Evolutionary conservation across 2,329 filamentous ascomycete species (phyloP).

Genomic region (Dendrostoma leiphaemia): DNA sequence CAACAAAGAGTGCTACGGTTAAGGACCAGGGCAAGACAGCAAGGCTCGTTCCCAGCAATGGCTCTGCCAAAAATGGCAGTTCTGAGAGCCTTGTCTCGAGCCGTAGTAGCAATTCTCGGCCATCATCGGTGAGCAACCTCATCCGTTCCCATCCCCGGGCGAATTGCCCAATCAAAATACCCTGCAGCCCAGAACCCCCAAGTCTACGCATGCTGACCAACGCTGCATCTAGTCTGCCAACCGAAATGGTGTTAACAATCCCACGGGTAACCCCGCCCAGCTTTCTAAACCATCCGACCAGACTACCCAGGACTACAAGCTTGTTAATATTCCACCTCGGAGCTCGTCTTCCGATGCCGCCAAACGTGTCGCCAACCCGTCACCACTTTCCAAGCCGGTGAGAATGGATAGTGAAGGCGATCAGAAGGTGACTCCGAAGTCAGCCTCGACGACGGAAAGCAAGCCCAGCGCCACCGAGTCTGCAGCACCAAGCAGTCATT

Average conservation of each 20-base stretch:
- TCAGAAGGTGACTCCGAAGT: constrained; percentile 35
- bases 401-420: constrained; percentile 57
- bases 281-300: constrained; percentile 43
- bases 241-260: constrained; percentile 51
- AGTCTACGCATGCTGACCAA: constrained; percentile 44
- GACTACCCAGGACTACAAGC: constrained; percentile 49
- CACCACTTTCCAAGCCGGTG: constrained; percentile 71
- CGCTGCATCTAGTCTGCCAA: constrained; percentile 54
- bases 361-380: constrained; percentile 66
- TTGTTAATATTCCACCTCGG: constrained; percentile 59
- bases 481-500: constrained; percentile 30
- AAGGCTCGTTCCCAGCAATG: constrained; percentile 32
- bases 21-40: constrained; percentile 37
- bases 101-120: constrained; percentile 58
- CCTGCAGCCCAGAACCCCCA: not conserved
- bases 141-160: constrained; percentile 20
- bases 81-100: constrained; percentile 63
- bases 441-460: constrained; percentile 25
- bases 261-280: constrained; percentile 53
- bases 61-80: constrained; percentile 50
- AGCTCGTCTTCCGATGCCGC: constrained; percentile 63
- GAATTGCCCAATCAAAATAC: constrained; percentile 43
- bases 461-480: constrained; percentile 16
- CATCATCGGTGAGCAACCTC: constrained; percentile 60
- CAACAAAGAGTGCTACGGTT: constrained; percentile 30